Evolutionary conservation across 2,329 filamentous ascomycete species (phyloP).

Genomic region (Monascus ruber): DNA sequence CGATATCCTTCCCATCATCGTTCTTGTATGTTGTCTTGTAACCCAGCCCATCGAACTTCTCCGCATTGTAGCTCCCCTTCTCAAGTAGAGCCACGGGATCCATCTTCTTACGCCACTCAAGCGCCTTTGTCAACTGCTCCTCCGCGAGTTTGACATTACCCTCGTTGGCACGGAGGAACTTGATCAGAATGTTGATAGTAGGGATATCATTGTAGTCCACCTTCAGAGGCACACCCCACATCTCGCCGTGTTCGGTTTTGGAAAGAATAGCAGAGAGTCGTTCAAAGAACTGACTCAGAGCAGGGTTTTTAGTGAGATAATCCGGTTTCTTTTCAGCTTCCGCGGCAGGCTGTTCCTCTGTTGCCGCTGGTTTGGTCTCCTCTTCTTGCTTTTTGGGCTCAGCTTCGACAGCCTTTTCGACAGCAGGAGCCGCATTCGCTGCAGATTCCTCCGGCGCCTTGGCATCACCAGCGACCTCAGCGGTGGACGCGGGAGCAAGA

Average conservation of each 20-base stretch:
- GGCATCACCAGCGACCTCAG: neutral
- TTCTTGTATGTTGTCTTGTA: slow-evolving; percentile 63
- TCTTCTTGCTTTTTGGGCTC: slow-evolving; percentile 4
- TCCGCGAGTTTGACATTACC: slow-evolving; percentile 62
- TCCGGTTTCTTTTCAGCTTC: slow-evolving; percentile 15
- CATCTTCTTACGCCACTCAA: slow-evolving; percentile 71
- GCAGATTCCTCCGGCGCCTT: slow-evolving; percentile 1
- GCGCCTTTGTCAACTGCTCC: slow-evolving; percentile 64
- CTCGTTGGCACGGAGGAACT: slow-evolving; percentile 84
- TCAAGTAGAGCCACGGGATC: slow-evolving; percentile 57
- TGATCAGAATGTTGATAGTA: slow-evolving; percentile 76
- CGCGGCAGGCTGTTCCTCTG: slow-evolving; percentile 10
- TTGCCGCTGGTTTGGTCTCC: slow-evolving; percentile 3
- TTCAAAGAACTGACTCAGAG: slow-evolving; percentile 47
- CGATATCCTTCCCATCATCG: slow-evolving; percentile 40
- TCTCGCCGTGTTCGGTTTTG: slow-evolving; percentile 55
- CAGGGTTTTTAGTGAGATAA: slow-evolving; percentile 26
- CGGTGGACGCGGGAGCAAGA: neutral
- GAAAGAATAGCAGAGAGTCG: slow-evolving; percentile 48
- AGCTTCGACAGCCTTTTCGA: slow-evolving; percentile 3
- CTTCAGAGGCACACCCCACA: slow-evolving; percentile 70
- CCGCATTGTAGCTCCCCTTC: slow-evolving; percentile 49
- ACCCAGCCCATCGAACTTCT: slow-evolving; percentile 67
- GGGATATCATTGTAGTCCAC: slow-evolving; percentile 46
- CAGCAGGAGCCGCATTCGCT: slow-evolving; percentile 1